Evolutionary conservation across 106 monocot species (phyloP).

Genomic region (Narthecium ossifragum): DNA sequence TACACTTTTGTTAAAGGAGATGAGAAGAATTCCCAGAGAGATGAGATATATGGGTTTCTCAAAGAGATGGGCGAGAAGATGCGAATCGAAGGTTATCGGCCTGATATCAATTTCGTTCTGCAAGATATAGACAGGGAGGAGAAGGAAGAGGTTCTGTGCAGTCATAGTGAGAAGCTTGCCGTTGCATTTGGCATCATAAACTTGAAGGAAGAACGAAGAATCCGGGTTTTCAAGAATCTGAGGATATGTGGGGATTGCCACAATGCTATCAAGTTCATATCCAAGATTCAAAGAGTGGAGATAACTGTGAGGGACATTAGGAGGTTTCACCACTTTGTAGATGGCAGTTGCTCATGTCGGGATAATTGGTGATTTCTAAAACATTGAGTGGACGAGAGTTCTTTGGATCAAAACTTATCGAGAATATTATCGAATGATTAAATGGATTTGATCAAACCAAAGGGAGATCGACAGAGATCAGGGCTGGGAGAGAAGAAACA

Average conservation of each 20-base stretch:
- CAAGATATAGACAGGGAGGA: conserved; percentile 43
- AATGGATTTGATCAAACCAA: too few relatives aligned
- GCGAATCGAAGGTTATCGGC: conserved; percentile 37
- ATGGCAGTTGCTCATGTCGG: conserved; percentile 40
- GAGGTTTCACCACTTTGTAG: conserved; percentile 56
- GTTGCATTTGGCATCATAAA: conserved; percentile 52
- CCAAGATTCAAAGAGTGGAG: conserved; percentile 22
- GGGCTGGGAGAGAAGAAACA: too few relatives aligned
- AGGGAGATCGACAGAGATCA: too few relatives aligned
- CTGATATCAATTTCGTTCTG: conserved; percentile 33
- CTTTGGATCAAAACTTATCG: too few relatives aligned
- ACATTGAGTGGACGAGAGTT: too few relatives aligned
- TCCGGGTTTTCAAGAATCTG: conserved; percentile 67
- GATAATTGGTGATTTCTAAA: conserved; percentile 32
- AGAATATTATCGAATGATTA: too few relatives aligned
- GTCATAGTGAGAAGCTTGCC: conserved; percentile 71
- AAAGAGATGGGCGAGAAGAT: conserved; percentile 36
- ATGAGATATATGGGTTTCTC: conserved; percentile 47
- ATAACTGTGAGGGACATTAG: conserved; percentile 44
- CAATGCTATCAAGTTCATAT: conserved; percentile 36
- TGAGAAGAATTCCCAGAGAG: conserved; percentile 13
- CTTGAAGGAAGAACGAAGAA: conserved; percentile 24
- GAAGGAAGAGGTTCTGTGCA: conserved; percentile 45
- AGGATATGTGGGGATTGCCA: conserved; percentile 68
- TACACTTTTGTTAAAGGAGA: conserved; percentile 64